Evolutionary conservation across 352 stramenopile species (phyloP), one percentile per base, ranked within the genome.

Genomic region (Peronospora destructor): DNA sequence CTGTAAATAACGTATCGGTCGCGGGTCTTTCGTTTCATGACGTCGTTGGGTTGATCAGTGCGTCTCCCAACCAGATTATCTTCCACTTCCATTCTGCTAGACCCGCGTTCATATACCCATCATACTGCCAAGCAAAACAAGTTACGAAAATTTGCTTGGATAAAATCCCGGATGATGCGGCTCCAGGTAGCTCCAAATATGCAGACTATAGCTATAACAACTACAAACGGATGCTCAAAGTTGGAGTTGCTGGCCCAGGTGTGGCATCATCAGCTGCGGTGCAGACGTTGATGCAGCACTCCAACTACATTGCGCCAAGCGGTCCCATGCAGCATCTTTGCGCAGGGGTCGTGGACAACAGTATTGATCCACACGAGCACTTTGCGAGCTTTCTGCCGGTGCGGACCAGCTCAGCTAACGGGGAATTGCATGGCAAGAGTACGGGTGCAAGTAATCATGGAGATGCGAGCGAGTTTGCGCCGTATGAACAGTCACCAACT

Each of bases 301-400:
- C 75, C 13, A 87, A 71, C 41, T 91, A 85, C 39, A 85, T 87
- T 14, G 66, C 79, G 4, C 83, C 84, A 17, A 91, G 59, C 19
- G 84, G 84, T 9, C 82, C 84, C 6, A 91, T 95, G 82, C 82
- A 93, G 41, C 81, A 93, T 55, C 49, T 95, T 36, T 91, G 92
- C 36, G 73, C 84, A 2, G 84, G 78, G 0, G 85, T 93, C 13
- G 82, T 93, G n/a, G 82, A 93, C 60, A 92, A 92, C 55, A 93
- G 75, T 32, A 89, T 95, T 36, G 84, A 95, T 46, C 83, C 84
- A 6, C 82, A 95, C 26, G 84, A 95, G 26, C 84, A 93, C 47
- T 95, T 93, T 41, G 79, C 80, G 1, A 95, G 81, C 40, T 95
- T 95, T 36, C 52, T 93, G 28, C 80, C 84, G 8, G 64, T 70